Percentiles rank a stretch among this genome's conserved stretches.
Evolutionary conservation across 2,329 filamentous ascomycete species (phyloP).

Genomic region (Mollisia scopiformis): DNA sequence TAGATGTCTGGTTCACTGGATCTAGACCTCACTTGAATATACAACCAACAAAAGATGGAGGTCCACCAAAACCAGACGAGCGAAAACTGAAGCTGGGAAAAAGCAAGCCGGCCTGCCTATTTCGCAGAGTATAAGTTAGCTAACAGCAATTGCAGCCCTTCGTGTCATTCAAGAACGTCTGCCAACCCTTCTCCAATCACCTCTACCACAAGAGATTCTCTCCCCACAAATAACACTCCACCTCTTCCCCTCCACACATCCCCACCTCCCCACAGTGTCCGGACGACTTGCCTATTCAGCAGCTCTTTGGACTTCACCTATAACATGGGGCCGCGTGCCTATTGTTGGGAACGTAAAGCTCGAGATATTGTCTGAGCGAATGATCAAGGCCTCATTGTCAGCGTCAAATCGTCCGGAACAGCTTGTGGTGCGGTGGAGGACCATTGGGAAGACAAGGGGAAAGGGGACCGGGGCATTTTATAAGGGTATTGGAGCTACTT

Average conservation of each 20-base stretch:
- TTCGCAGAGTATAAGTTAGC: not conserved
- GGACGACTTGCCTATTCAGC: slow-evolving; percentile 90
- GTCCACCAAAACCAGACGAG: slow-evolving; percentile 50
- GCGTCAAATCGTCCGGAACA: slow-evolving; percentile 62
- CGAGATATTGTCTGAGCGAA: slow-evolving; percentile 86
- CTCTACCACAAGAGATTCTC: slow-evolving; percentile 74
- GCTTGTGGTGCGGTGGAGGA: slow-evolving; percentile 90
- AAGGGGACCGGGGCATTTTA: slow-evolving; percentile 46
- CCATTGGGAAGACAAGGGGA: slow-evolving; percentile 54
- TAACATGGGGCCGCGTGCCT: slow-evolving; percentile 80
- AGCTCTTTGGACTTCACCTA: slow-evolving; percentile 92
- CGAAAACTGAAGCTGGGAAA: slow-evolving; percentile 57
- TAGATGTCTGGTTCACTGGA: slow-evolving; percentile 49
- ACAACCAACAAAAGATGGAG: slow-evolving; percentile 7
- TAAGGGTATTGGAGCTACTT: slow-evolving; percentile 43
- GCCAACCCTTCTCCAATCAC: slow-evolving; percentile 68
- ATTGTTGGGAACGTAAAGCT: slow-evolving; percentile 89
- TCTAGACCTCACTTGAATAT: slow-evolving; percentile 30
- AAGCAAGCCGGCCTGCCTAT: slow-evolving; percentile 27
- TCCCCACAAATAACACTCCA: slow-evolving; percentile 73
- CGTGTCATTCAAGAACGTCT: slow-evolving; percentile 67
- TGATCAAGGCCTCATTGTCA: slow-evolving; percentile 50
- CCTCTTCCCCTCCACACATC: slow-evolving; percentile 77
- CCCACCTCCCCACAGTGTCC: slow-evolving; percentile 88
- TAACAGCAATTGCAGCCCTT: slow-evolving; percentile 51